Evolutionary conservation across 169 alveolate species (phyloP).

Genomic region (Neospora caninum): DNA sequence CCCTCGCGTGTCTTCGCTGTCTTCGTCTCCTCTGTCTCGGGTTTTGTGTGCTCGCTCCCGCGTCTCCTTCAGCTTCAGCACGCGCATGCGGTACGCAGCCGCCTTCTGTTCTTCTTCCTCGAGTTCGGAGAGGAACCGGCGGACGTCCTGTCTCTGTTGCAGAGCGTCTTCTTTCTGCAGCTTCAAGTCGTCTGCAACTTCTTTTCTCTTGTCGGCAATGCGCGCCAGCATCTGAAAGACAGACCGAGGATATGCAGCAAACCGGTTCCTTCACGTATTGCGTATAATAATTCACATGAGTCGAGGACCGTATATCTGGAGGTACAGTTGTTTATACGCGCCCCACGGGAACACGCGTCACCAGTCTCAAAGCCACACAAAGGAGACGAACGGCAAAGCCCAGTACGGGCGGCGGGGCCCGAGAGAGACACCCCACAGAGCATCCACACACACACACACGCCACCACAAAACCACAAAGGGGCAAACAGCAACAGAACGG

Average conservation of each 20-base stretch:
- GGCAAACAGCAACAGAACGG: no score
- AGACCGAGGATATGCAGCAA: background rate
- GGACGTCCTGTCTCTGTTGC: background rate
- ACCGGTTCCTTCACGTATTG: background rate
- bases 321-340: no score
- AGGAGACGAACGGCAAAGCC: no score
- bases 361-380: no score
- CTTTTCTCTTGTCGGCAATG: background rate
- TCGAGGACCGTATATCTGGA: no score
- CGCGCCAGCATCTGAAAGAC: background rate
- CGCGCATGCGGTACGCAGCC: constrained; percentile 8
- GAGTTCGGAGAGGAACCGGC: constrained; percentile 1
- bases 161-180: background rate
- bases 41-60: background rate
- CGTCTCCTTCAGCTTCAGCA: background rate
- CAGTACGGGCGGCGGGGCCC: no score
- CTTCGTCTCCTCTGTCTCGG: background rate
- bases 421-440: no score
- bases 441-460: no score
- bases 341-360: no score
- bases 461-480: no score
- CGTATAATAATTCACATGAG: no score
- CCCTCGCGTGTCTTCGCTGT: background rate
- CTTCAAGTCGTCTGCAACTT: constrained; percentile 25
- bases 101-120: background rate